A percentile compares a stretch with the other conserved stretches of the same genome.
Conservation (phyloP, 352 stramenopile genomes). For the Thraustochytrium sp. region DNA sequence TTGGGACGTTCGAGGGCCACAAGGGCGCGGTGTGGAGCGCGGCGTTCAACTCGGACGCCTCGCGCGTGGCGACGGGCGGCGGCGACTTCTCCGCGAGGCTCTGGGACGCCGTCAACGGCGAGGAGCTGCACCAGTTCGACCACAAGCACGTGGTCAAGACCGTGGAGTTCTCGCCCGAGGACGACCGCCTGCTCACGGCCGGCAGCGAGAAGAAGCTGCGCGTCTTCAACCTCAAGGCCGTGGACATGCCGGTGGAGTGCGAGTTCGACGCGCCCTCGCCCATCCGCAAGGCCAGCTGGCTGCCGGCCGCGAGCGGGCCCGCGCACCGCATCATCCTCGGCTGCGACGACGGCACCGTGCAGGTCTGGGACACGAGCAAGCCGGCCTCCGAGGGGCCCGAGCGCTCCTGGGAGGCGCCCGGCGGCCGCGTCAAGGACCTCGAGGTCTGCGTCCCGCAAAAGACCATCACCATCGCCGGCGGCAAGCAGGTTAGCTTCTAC, state of each 20-base stretch:
- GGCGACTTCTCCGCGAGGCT: constrained; percentile 76
- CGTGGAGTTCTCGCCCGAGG: constrained; percentile 46
- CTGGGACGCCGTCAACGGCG: constrained; percentile 73
- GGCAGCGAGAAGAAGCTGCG: constrained; percentile 12
- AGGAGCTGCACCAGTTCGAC: constrained; percentile 68
- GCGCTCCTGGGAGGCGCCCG: not conserved
- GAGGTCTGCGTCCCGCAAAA: constrained; percentile 19
- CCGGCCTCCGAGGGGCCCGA: not conserved
- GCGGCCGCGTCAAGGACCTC: constrained; percentile 16
- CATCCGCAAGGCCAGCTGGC: constrained; percentile 21
- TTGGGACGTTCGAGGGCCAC: constrained; percentile 79
- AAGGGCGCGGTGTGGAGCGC: constrained; percentile 79
- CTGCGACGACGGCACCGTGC: constrained; percentile 8
- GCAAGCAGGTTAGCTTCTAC: constrained; percentile 90
- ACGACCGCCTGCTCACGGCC: constrained; percentile 5
- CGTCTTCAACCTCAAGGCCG: constrained; percentile 43
- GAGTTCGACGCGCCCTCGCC: not conserved
- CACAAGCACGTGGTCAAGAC: constrained; percentile 80
- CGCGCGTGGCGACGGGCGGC: constrained; percentile 66
- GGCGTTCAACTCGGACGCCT: constrained; percentile 62
- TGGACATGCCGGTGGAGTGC: not conserved
- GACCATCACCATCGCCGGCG: constrained; percentile 77
- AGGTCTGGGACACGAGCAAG: not conserved
- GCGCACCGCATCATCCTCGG: not conserved
- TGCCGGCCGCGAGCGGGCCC: not conserved